Evolutionary conservation across 208 protist genomes (phyloP).

Genomic region (Leishmania arabica): DNA sequence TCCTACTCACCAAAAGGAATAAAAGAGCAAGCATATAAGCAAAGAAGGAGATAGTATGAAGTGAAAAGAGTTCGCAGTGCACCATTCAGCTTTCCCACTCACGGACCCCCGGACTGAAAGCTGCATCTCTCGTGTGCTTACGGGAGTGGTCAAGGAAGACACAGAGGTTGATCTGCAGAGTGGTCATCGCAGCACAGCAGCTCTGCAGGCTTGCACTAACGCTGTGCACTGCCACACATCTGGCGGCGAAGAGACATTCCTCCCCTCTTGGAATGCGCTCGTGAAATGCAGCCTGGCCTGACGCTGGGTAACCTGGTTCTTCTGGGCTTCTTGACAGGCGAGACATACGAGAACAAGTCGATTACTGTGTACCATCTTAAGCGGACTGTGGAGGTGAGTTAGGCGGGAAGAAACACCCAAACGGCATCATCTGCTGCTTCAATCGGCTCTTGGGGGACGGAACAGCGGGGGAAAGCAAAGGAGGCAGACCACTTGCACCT

Average conservation of each 20-base stretch:
- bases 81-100: background rate
- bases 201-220: background rate
- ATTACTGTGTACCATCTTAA: constrained; percentile 3
- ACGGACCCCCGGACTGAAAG: background rate
- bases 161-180: background rate
- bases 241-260: background rate
- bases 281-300: background rate
- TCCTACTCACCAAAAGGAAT: background rate
- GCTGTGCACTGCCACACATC: background rate
- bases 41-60: background rate
- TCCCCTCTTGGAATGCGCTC: background rate
- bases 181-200: background rate
- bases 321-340: background rate
- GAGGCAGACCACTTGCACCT: background rate
- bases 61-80: background rate
- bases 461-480: background rate
- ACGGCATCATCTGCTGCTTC: background rate
- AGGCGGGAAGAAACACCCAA: background rate
- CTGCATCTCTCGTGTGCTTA: background rate
- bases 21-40: background rate
- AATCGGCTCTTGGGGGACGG: background rate
- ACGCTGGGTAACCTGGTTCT: background rate
- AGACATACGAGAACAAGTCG: background rate
- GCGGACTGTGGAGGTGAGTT: background rate
- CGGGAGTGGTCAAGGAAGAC: background rate